Evolutionary conservation across 2,329 filamentous ascomycete species (phyloP).

Genomic region (Cytospora mali): DNA sequence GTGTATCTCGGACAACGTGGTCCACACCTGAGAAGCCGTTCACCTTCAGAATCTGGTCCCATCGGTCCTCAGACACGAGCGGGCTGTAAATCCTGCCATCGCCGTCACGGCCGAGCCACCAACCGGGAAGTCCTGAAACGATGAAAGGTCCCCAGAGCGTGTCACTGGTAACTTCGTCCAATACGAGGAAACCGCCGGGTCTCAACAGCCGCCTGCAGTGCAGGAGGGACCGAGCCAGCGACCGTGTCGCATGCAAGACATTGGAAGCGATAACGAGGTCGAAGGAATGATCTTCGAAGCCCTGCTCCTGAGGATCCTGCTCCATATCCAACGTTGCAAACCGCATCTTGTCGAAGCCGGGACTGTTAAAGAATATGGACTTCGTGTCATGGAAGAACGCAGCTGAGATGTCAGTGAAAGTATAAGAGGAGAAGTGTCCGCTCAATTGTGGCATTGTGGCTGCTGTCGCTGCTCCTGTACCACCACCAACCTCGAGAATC

Average conservation of each 20-base stretch:
- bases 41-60: background rate
- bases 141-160: background rate
- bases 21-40: conserved; percentile 6
- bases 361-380: background rate
- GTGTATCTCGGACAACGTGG: background rate
- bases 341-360: background rate
- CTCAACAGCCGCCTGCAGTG: conserved; percentile 37
- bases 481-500: too few relatives aligned
- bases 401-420: conserved; percentile 46
- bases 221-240: conserved; percentile 29
- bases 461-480: background rate
- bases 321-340: conserved; percentile 35
- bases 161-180: background rate
- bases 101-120: conserved; percentile 3
- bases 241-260: conserved; percentile 36
- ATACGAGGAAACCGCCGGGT: conserved; percentile 32
- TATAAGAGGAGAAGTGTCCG: conserved; percentile 41
- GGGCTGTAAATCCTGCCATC: conserved; percentile 1
- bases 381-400: conserved; percentile 40
- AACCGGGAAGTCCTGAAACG: background rate
- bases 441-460: conserved; percentile 30
- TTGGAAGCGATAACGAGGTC: conserved; percentile 39
- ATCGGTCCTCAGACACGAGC: background rate
- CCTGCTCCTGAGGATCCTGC: conserved; percentile 34
- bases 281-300: conserved; percentile 33